These are phyloP conservation scores for Lagerstroemia speciosa DNA, from an alignment of 345 rosid species.

Conservation along the genomic window DNA sequence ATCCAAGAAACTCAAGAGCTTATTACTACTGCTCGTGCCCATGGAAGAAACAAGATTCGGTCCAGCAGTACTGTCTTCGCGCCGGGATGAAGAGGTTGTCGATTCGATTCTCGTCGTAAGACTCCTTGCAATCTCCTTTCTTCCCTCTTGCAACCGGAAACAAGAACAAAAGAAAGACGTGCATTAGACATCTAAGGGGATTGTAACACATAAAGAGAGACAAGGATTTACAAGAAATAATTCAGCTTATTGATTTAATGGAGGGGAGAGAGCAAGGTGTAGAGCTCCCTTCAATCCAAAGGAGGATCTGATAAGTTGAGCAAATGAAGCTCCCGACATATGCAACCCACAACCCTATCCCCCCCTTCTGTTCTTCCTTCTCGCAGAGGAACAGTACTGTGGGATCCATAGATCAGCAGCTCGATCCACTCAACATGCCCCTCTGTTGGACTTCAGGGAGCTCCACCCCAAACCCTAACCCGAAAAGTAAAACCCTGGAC, in stretches of 20 bases:
- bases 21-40: no score
- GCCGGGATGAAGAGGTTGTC: no score
- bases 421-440: constrained; percentile 43
- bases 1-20: no score
- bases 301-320: constrained; percentile 24
- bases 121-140: no score
- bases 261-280: constrained; percentile 13
- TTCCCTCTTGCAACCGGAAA: no score
- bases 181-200: no score
- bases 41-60: no score
- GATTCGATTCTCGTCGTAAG: no score
- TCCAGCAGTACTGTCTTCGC: no score
- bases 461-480: constrained; percentile 38
- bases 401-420: constrained; percentile 96
- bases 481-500: neutral
- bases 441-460: constrained; percentile 90
- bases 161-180: no score
- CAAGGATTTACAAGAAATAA: neutral
- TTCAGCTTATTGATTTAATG: no score
- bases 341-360: constrained; percentile 81
- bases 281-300: constrained; percentile 99
- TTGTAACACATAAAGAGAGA: no score
- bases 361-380: neutral
- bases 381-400: constrained; percentile 32
- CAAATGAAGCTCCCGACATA: constrained; percentile 73